Base-by-base conservation (phyloP, 495 filamentous ascomycete genomes). In the Amniculicola lignicola region DNA sequence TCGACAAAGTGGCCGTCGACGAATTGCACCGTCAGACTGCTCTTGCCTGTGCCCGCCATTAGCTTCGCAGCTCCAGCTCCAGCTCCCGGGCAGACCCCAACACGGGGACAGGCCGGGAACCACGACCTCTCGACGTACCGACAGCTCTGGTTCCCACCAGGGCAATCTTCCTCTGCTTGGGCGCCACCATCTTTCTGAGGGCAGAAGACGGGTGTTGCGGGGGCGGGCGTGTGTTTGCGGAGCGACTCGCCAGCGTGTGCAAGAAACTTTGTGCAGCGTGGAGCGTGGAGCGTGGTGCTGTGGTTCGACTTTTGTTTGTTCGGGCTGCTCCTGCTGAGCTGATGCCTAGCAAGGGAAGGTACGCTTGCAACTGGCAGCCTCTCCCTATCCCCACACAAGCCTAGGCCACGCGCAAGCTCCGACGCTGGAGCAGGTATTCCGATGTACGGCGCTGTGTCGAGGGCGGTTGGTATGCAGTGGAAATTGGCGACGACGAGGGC, bases 1-100 rank as follows among this genome's bases (percentile, higher is more conserved):
- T 97, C 94, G 64, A 97, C 92, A 63, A 99, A 99, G 73, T 95
- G 90, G 65, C 89, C 89, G 69, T 97, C 93, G 67, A 96, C 92
- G 70, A 93, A 97, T 69, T 90, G 94, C 19, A 97, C 94, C 4
- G 94, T 95, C 54, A 99, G 84, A 35, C 93, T 97, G 14, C 89
- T 95, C 79, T 99, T 99, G 68, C 93, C 93, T 98, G 63, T 12
- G 18, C 16, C 4, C 6, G 3, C 10, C 6, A 6, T 10, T 18
- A 18, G 9, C 7, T 9, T 9, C 19, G 16, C 9, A 9, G 16
- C 37, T 40, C 9, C 37, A 6, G 37, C 19, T 6, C 11, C 37
- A 7, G 7, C 29, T 33, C 5, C 16, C 22, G 28, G 25, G 19
- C 11, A 2, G 23, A 2, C n/a, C 9, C 19, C 39, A 38, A 38